phyloP scores from a whole-genome alignment of 140 eudicot genomes.

The Senecio squalidus region DNA sequence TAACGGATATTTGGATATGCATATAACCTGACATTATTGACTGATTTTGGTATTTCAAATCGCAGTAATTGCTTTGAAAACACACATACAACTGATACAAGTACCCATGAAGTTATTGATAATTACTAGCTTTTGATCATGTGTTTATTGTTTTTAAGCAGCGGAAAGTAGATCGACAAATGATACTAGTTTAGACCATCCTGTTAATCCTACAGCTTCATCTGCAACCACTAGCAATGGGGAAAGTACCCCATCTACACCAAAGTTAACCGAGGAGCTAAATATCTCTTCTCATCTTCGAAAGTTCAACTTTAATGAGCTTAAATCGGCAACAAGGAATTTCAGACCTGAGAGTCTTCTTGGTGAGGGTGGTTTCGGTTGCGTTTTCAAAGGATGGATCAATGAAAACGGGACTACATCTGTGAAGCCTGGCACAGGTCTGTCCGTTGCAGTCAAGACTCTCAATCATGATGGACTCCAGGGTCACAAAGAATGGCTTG shows the following conservation, averaged over 20 bases:
- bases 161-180: conserved; percentile 44
- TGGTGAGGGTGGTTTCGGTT: conserved; percentile 97
- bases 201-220: conserved; percentile 49
- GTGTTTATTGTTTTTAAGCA: conserved; percentile 1
- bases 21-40: background rate
- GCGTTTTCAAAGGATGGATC: conserved; percentile 93
- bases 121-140: conserved; percentile 6
- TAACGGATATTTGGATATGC: conserved; percentile 3
- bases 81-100: no score
- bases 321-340: conserved; percentile 76
- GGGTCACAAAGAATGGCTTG: conserved; percentile 98
- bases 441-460: conserved; percentile 89
- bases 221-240: conserved; percentile 71
- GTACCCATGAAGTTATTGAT: no score
- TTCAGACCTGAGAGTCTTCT: conserved; percentile 87
- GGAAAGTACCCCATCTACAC: conserved; percentile 68
- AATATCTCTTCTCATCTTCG: conserved; percentile 79
- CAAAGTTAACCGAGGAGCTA: conserved; percentile 60
- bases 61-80: no score
- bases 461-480: conserved; percentile 90
- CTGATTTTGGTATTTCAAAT: background rate
- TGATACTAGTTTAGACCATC: conserved; percentile 51
- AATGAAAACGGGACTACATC: conserved; percentile 66
- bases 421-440: conserved; percentile 71
- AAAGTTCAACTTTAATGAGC: conserved; percentile 67